Base-by-base conservation (phyloP, 2,329 filamentous ascomycete genomes). In the Aspergillus vadensis region DNA sequence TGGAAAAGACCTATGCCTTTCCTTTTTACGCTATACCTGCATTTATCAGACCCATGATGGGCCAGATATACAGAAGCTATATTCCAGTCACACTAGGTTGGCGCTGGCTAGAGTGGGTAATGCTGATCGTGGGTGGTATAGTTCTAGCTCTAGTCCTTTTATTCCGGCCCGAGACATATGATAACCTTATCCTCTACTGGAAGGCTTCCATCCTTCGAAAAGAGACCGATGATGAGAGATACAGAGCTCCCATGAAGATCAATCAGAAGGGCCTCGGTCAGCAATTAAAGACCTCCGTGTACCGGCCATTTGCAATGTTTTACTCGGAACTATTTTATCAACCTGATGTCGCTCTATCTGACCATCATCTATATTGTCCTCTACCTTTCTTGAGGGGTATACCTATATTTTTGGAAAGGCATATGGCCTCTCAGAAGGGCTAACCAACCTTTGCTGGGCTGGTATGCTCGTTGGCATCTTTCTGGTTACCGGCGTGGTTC, bases 401-500 rank as follows among this genome's bases (percentile, higher is more conserved):
- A 74, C 79, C 10, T 83, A 78, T 69, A 80, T 84, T 66, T 85
- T 86, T 72, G 72, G 73, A 30, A 74, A 82, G 2, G 82, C 80
- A 0, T 81, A 85, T 65, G 74, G 73, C 8, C 75, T 82, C 7
- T 80, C 78, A 0, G 71, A 79, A 50, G 81, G 80, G 0, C 64
- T 82, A 15, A 81, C 79, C 2, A 82, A 81, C 21, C 74, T 83
- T 6, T 78, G 78, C 64, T 86, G 84, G 71, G 68, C 81, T 0
- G 80, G 79, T 2, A 81, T 86, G 59, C 78, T 76, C 60, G 55
- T 83, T 58, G 76, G 80, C 8, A 66, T 83, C 51, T 69, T 73
- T 59, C 57, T 73, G 0, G 74, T 73, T 0, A 69, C 67, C 0
- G 58, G 78, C 0, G 71, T 80, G 3, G 78, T 84, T 0, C 82